Conservation (phyloP, 2,329 filamentous ascomycete genomes). For the Microsporum audouinii region DNA sequence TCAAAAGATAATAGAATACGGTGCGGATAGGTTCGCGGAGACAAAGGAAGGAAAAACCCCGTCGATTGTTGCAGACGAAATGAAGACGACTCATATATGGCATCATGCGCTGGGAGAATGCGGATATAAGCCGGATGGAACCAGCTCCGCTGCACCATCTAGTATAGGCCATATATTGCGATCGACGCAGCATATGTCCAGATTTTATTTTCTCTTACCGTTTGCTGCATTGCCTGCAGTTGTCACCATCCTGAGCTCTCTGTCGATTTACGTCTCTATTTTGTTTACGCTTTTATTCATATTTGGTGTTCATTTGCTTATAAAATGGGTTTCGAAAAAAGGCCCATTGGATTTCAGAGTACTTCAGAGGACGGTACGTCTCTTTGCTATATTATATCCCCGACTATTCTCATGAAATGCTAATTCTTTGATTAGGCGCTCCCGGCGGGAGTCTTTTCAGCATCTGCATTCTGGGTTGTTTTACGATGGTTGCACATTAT, state of each 20-base stretch:
- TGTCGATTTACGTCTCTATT: constrained; percentile 64
- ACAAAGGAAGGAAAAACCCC: constrained; percentile 87
- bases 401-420: constrained; percentile 7
- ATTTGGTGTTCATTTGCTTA: constrained; percentile 61
- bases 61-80: constrained; percentile 70
- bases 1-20: constrained; percentile 90
- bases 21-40: constrained; percentile 81
- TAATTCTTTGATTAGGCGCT: constrained; percentile 53
- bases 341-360: constrained; percentile 79
- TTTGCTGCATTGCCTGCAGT: constrained; percentile 63
- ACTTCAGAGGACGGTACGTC: constrained; percentile 72
- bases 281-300: constrained; percentile 56
- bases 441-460: constrained; percentile 86
- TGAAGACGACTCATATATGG: constrained; percentile 77
- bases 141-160: constrained; percentile 56
- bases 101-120: constrained; percentile 70
- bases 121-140: constrained; percentile 70
- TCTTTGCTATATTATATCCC: neutral
- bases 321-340: constrained; percentile 66
- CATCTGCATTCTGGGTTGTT: constrained; percentile 68
- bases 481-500: constrained; percentile 64
- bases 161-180: constrained; percentile 64
- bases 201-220: constrained; percentile 84
- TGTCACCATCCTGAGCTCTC: constrained; percentile 59
- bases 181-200: constrained; percentile 64